Conservation (phyloP, 108 stramenopile species). For the Stephanodiscus minutulus region DNA sequence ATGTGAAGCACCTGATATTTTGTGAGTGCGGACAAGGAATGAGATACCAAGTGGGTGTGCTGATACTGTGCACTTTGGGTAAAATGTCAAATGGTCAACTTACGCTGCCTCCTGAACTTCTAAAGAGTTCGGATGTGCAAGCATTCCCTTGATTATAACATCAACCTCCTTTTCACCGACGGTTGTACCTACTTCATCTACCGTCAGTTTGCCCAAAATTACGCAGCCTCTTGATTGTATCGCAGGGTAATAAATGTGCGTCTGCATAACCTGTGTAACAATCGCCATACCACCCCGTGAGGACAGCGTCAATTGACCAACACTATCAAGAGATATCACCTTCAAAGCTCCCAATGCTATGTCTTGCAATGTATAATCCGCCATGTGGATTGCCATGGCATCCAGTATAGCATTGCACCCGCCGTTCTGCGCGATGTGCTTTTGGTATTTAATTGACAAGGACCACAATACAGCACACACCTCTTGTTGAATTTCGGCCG, state of each 20-base stretch:
- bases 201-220: slow-evolving; percentile 39
- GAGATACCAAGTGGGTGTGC: not conserved
- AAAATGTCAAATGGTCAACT: slow-evolving; percentile 1
- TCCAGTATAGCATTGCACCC: slow-evolving; percentile 38
- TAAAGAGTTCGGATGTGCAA: slow-evolving; percentile 16
- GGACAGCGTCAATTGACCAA: slow-evolving; percentile 18
- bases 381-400: slow-evolving; percentile 18
- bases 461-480: slow-evolving; percentile 39
- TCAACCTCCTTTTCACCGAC: slow-evolving; percentile 28
- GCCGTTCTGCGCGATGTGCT: slow-evolving; percentile 32
- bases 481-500: slow-evolving; percentile 30
- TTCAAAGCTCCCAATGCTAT: slow-evolving; percentile 39
- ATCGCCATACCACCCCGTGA: slow-evolving; percentile 9
- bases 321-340: slow-evolving; percentile 25
- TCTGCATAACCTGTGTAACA: slow-evolving; percentile 31
- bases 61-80: not conserved
- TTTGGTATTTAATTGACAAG: slow-evolving; percentile 28
- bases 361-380: slow-evolving; percentile 25
- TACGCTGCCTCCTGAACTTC: slow-evolving; percentile 33
- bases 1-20: slow-evolving; percentile 4
- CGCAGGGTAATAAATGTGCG: slow-evolving; percentile 23
- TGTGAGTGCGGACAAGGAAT: not conserved
- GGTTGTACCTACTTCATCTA: slow-evolving; percentile 15
- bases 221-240: slow-evolving; percentile 41
- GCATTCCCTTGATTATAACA: slow-evolving; percentile 20